These are phyloP conservation scores for Penicillium macrosclerotiorum DNA, from an alignment of 495 filamentous ascomycete species.

Conservation along the genomic window DNA sequence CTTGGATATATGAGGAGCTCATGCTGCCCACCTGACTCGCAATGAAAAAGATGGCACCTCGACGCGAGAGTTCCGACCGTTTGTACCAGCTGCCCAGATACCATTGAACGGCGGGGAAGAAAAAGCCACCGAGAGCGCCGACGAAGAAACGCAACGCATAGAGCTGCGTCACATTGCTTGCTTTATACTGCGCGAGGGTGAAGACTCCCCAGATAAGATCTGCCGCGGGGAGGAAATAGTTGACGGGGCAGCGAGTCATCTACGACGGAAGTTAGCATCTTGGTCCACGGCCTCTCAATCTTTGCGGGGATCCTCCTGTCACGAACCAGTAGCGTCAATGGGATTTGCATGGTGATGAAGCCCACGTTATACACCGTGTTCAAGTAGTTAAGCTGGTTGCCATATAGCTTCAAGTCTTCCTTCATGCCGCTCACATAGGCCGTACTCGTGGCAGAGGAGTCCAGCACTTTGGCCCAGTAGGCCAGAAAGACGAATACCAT, in stretches of 20 bases:
- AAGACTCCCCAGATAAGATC: slow-evolving; percentile 44
- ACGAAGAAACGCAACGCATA: slow-evolving; percentile 74
- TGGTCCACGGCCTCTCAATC: neutral
- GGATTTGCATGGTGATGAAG: slow-evolving; percentile 27
- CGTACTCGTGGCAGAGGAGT: slow-evolving; percentile 29
- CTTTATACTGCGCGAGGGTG: slow-evolving; percentile 39
- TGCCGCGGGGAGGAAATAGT: slow-evolving; percentile 30
- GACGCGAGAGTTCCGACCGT: slow-evolving; percentile 31
- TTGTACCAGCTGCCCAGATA: slow-evolving; percentile 35
- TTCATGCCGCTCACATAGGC: slow-evolving; percentile 31
- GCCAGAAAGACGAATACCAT: slow-evolving; percentile 33
- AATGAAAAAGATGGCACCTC: slow-evolving; percentile 45
- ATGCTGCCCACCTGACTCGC: slow-evolving; percentile 42
- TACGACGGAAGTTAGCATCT: slow-evolving; percentile 9
- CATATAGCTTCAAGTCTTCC: slow-evolving; percentile 32
- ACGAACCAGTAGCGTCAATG: slow-evolving; percentile 22
- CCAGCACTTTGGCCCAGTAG: slow-evolving; percentile 44
- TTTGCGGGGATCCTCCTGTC: neutral
- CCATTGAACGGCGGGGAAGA: slow-evolving; percentile 58
- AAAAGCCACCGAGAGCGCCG: slow-evolving; percentile 77
- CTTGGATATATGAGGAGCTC: slow-evolving; percentile 44
- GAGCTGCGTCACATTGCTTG: slow-evolving; percentile 24
- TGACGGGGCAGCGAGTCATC: slow-evolving; percentile 28
- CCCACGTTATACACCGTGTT: slow-evolving; percentile 42
- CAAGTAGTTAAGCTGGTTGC: slow-evolving; percentile 47